These are phyloP conservation scores for Corniculantispora saksenae DNA, from an alignment of 2,329 filamentous ascomycete species.

Conservation along the genomic window DNA sequence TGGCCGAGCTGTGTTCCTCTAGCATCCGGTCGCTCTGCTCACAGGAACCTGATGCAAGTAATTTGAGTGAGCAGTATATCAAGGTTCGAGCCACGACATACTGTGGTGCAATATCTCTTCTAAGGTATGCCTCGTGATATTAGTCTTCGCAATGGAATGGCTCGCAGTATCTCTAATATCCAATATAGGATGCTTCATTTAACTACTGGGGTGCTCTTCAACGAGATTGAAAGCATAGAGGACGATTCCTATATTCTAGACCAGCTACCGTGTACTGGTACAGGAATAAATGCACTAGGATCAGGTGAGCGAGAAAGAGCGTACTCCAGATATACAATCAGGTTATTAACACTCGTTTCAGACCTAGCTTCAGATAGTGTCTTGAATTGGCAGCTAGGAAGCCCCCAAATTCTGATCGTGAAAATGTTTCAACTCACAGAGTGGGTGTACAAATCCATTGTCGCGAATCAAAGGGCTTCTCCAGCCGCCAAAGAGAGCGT, in stretches of 20 bases:
- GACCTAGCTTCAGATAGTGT: too few species aligned
- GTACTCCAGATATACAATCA: too few species aligned
- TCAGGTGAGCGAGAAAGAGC: not conserved
- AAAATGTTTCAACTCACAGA: conserved; percentile 25
- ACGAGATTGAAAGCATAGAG: not conserved
- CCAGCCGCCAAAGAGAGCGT: not conserved
- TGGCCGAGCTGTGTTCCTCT: conserved; percentile 11
- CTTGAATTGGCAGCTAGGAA: not conserved
- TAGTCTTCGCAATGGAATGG: not conserved
- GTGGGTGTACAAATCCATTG: conserved; percentile 21
- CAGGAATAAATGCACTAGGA: not conserved
- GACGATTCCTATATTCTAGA: not conserved
- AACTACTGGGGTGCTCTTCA: not conserved
- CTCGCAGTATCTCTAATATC: not conserved
- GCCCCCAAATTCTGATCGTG: conserved; percentile 12
- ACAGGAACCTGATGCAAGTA: not conserved
- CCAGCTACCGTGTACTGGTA: not conserved
- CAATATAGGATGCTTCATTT: not conserved
- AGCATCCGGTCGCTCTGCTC: conserved; percentile 8
- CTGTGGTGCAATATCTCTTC: conserved; percentile 21
- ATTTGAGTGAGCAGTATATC: conserved; percentile 2
- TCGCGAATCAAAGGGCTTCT: not conserved
- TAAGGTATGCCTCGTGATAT: conserved; percentile 8
- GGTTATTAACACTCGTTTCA: too few species aligned
- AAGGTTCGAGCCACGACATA: conserved; percentile 14